Evolutionary conservation across 2,329 filamentous ascomycete species (phyloP).

Genomic region (Stemphylium vesicarium): DNA sequence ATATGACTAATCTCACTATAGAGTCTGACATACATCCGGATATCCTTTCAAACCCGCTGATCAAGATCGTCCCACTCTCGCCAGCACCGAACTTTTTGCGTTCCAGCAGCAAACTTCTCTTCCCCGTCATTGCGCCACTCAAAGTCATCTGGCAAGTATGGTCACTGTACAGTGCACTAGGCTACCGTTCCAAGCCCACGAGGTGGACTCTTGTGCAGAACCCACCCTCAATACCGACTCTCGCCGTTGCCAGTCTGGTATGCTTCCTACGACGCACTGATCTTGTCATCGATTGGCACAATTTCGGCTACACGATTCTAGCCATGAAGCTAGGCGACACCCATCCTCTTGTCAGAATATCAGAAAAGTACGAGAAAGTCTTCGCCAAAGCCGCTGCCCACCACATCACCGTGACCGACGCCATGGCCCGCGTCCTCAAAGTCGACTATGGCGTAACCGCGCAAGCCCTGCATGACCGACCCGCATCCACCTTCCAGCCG

Average conservation of each 20-base stretch:
- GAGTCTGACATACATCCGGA: slow-evolving; percentile 85
- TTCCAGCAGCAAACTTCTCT: slow-evolving; percentile 73
- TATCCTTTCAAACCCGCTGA: slow-evolving; percentile 70
- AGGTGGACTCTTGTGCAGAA: slow-evolving; percentile 93
- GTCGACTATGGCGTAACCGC: slow-evolving; percentile 69
- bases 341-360: slow-evolving; percentile 79
- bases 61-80: slow-evolving; percentile 73
- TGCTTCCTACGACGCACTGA: slow-evolving; percentile 79
- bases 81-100: slow-evolving; percentile 71
- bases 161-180: slow-evolving; percentile 72
- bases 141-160: slow-evolving; percentile 86
- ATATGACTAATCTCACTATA: slow-evolving; percentile 31
- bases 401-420: slow-evolving; percentile 87
- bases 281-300: slow-evolving; percentile 96
- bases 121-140: slow-evolving; percentile 77
- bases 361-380: slow-evolving; percentile 76
- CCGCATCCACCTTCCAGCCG: slow-evolving; percentile 81
- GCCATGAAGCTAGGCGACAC: slow-evolving; percentile 66
- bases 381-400: slow-evolving; percentile 72
- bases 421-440: slow-evolving; percentile 79
- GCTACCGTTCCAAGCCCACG: slow-evolving; percentile 74
- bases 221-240: slow-evolving; percentile 90
- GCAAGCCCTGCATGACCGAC: slow-evolving; percentile 73
- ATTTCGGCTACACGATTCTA: slow-evolving; percentile 95
- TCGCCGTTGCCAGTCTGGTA: slow-evolving; percentile 75